Conservation (phyloP, 345 rosid species). For the Eucalyptus curtisii region DNA sequence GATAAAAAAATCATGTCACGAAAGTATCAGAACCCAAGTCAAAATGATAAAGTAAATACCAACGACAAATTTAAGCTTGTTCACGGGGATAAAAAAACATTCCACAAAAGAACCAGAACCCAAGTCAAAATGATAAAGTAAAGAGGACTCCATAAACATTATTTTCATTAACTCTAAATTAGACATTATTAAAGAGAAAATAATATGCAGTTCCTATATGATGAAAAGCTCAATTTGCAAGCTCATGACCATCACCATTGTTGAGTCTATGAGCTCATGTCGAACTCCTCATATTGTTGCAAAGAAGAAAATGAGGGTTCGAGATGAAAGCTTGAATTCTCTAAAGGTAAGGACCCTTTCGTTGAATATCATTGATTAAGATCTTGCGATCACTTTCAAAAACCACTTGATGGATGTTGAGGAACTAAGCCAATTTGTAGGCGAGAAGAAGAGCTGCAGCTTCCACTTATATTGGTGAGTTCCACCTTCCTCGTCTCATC, state of each 20-base stretch:
- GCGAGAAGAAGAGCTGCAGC: background rate
- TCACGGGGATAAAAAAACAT: background rate
- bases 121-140: background rate
- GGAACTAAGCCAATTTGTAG: background rate
- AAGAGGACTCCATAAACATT: background rate
- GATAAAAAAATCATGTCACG: no score
- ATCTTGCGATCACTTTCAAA: background rate
- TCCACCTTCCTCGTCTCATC: background rate
- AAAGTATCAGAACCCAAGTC: background rate
- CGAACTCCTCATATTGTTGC: background rate
- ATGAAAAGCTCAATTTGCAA: background rate
- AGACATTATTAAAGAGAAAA: background rate
- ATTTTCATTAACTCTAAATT: background rate
- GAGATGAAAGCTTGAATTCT: background rate
- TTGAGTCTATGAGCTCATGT: background rate
- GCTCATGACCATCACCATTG: background rate
- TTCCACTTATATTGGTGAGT: background rate
- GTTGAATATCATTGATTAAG: background rate
- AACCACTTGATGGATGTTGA: background rate
- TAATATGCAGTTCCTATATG: accelerated
- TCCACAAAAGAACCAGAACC: background rate
- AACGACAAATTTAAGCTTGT: no score
- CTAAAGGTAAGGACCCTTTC: background rate
- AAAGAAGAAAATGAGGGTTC: background rate
- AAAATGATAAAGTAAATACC: no score